phyloP scores from a whole-genome alignment of 352 stramenopile genomes.

The Achlya hypogyna region DNA sequence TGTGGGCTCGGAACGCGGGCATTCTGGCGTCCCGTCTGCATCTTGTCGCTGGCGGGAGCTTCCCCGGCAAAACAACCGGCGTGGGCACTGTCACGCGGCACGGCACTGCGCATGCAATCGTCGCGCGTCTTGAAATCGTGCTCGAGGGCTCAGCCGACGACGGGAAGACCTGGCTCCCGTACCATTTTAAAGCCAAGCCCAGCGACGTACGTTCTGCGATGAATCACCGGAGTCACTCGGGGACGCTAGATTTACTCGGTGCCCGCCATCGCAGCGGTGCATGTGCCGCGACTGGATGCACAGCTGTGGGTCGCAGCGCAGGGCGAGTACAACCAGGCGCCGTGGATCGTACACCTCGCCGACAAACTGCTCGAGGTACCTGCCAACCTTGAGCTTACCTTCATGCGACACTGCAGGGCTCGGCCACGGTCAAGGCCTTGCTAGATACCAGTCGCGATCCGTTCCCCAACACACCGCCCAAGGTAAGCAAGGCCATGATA shows the following conservation, averaged over 20 bases:
- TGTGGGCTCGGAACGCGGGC: neutral
- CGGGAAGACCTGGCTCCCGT: slow-evolving; percentile 48
- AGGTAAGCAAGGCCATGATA: slow-evolving; percentile 17
- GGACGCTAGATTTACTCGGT: slow-evolving; percentile 11
- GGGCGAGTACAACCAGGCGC: slow-evolving; percentile 59
- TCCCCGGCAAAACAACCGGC: slow-evolving; percentile 87
- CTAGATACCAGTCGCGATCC: slow-evolving; percentile 49
- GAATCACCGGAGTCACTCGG: slow-evolving; percentile 31
- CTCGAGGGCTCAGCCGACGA: slow-evolving; percentile 58
- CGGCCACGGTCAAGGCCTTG: slow-evolving; percentile 46
- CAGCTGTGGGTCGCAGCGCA: slow-evolving; percentile 91
- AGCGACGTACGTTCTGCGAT: slow-evolving; percentile 30
- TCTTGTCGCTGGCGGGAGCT: slow-evolving; percentile 64
- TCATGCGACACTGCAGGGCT: slow-evolving; percentile 24
- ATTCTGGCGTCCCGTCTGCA: slow-evolving; percentile 23
- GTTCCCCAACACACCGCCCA: slow-evolving; percentile 33
- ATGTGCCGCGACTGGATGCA: slow-evolving; percentile 83
- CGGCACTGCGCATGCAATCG: slow-evolving; percentile 33
- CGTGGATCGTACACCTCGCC: slow-evolving; percentile 83
- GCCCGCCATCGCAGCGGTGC: slow-evolving; percentile 33
- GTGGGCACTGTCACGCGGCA: slow-evolving; percentile 39
- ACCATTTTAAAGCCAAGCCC: slow-evolving; percentile 86
- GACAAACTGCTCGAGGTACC: slow-evolving; percentile 59
- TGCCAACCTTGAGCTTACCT: neutral
- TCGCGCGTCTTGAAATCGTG: slow-evolving; percentile 84